phyloP scores from a whole-genome alignment of 441 rosid species.

The Bruguiera hainesii region DNA sequence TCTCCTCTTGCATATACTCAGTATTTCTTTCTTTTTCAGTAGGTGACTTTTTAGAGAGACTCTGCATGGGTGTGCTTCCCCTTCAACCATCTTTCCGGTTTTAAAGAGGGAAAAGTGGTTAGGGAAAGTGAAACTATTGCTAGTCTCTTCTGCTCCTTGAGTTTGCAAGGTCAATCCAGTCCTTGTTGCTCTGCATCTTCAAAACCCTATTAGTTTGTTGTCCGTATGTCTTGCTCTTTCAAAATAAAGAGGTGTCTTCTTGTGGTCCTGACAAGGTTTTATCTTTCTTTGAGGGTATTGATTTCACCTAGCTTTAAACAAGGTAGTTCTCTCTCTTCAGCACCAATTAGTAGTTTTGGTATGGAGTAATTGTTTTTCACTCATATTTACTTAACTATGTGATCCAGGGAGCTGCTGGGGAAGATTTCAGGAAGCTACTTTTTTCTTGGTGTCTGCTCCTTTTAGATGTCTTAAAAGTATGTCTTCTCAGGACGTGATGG shows the following conservation, averaged over 20 bases:
- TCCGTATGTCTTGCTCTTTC: slow-evolving; percentile 1
- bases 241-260: neutral
- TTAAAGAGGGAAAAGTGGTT: slow-evolving; percentile 49
- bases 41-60: slow-evolving; percentile 24
- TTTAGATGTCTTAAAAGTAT: slow-evolving; percentile 6
- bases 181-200: slow-evolving; percentile 26
- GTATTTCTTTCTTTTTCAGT: slow-evolving; percentile 21
- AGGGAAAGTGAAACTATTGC: slow-evolving; percentile 27
- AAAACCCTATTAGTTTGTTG: slow-evolving; percentile 19
- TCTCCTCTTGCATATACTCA: slow-evolving; percentile 15
- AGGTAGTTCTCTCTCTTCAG: slow-evolving; percentile 26
- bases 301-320: slow-evolving; percentile 17
- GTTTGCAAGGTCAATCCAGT: slow-evolving; percentile 15
- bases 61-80: slow-evolving; percentile 27
- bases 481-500: slow-evolving; percentile 8
- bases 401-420: slow-evolving; percentile 30
- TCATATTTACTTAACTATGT: slow-evolving; percentile 5
- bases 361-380: neutral
- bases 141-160: slow-evolving; percentile 28
- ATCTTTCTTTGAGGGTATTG: slow-evolving; percentile 29
- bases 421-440: slow-evolving; percentile 19
- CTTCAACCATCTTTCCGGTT: slow-evolving; percentile 40
- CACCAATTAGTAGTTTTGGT: neutral
- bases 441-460: slow-evolving; percentile 9
- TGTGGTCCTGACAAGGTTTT: slow-evolving; percentile 1